Evolutionary conservation across 768 basidiomycete genomes (phyloP).

Genomic region (Pisolithus microcarpus): DNA sequence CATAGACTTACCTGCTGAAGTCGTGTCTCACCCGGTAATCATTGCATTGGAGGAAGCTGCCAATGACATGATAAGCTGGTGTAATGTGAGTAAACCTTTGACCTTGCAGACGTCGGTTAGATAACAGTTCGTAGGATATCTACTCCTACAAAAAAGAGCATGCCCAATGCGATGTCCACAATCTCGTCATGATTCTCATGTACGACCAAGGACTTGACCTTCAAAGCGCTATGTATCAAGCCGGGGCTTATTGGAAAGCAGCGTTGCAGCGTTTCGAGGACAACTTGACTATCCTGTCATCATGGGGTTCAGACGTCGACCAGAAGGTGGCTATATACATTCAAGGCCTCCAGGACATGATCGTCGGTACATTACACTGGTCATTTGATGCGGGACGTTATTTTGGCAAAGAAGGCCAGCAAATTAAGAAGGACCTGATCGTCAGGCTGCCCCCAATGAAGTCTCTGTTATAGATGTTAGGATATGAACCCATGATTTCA

Average conservation of each 20-base stretch:
- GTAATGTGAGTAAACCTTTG: conserved; percentile 28
- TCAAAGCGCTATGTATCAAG: conserved; percentile 56
- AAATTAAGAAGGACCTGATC: conserved; percentile 47
- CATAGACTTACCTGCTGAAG: conserved; percentile 48
- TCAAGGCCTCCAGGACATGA: conserved; percentile 62
- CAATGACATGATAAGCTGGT: conserved; percentile 48
- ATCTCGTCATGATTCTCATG: conserved; percentile 70
- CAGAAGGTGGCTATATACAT: conserved; percentile 51
- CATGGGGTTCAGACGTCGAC: conserved; percentile 58
- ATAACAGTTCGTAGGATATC: conserved; percentile 43
- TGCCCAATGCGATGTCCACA: conserved; percentile 59
- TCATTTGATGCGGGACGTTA: conserved; percentile 64
- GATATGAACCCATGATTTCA: too few species aligned
- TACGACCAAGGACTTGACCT: conserved; percentile 47
- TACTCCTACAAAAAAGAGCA: conserved; percentile 75
- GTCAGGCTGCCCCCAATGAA: conserved; percentile 42
- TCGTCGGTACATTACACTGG: conserved; percentile 68
- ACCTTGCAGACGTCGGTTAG: conserved; percentile 1
- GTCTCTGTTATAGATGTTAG: not conserved
- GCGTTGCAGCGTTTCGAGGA: conserved; percentile 47
- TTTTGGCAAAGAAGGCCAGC: conserved; percentile 50
- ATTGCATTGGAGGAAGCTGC: conserved; percentile 38
- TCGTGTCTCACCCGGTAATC: conserved; percentile 45
- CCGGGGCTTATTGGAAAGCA: conserved; percentile 53
- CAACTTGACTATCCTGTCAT: conserved; percentile 44